phyloP scores from a whole-genome alignment of 805 yeast species.

The Cyberlindnera americana region DNA sequence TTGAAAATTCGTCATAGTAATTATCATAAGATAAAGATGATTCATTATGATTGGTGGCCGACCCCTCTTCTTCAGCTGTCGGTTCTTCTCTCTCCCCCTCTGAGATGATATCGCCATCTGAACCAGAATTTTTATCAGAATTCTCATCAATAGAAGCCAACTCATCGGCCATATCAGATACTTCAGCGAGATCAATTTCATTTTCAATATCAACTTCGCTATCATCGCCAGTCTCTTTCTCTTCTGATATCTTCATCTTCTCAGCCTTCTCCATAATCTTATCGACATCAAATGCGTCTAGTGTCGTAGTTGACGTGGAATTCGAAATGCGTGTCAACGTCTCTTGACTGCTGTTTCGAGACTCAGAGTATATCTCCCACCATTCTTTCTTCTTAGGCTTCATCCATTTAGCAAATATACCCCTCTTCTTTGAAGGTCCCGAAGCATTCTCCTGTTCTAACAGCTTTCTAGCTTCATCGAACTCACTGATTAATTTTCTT shows the following conservation, averaged over 20 bases:
- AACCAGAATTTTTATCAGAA: not conserved
- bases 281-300: constrained; percentile 20
- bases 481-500: constrained; percentile 75
- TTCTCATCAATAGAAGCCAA: not conserved
- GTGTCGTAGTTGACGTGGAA: constrained; percentile 1
- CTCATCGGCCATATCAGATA: constrained; percentile 4
- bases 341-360: constrained; percentile 19
- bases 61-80: not conserved
- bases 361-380: constrained; percentile 41
- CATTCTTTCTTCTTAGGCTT: constrained; percentile 54
- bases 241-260: constrained; percentile 5
- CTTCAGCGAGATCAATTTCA: constrained; percentile 2
- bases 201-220: not conserved
- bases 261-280: constrained; percentile 18
- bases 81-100: not conserved
- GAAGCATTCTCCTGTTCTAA: constrained; percentile 42
- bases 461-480: constrained; percentile 76
- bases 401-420: constrained; percentile 42
- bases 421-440: constrained; percentile 29
- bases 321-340: constrained; percentile 5
- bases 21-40: not conserved
- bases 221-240: not conserved
- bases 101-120: not conserved
- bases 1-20: constrained; percentile 18
- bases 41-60: not conserved